phyloP scores from a whole-genome alignment of 2,329 filamentous ascomycete genomes.

The Alternaria sp. region DNA sequence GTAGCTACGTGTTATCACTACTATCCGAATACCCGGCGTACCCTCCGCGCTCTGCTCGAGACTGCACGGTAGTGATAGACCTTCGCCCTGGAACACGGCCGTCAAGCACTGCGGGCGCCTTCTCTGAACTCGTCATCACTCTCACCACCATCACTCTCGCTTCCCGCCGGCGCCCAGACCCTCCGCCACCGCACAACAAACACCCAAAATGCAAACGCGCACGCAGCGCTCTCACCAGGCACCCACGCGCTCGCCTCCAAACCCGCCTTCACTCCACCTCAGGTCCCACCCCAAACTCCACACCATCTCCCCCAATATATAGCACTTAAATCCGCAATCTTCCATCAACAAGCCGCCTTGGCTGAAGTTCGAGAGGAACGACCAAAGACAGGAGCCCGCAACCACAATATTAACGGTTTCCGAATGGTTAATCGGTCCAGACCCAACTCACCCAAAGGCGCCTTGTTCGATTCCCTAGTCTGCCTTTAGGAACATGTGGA shows the following conservation, averaged over 20 bases:
- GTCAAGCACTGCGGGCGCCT: not conserved
- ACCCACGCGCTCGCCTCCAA: not conserved
- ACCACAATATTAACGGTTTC: not conserved
- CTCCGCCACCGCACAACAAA: not conserved
- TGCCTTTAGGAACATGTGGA: not conserved
- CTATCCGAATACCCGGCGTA: not conserved
- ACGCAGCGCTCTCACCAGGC: not conserved
- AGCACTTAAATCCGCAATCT: not conserved
- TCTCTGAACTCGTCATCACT: not conserved
- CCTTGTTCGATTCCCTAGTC: not conserved
- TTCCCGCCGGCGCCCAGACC: not conserved
- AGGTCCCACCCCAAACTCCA: not conserved
- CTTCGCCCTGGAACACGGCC: not conserved
- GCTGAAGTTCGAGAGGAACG: slow-evolving; percentile 2
- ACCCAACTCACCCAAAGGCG: not conserved
- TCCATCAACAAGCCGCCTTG: not conserved
- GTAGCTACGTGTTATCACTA: not conserved
- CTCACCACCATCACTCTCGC: not conserved
- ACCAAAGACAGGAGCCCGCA: not conserved
- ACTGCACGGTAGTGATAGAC: not conserved
- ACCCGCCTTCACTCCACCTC: not conserved
- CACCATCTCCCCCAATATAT: not conserved
- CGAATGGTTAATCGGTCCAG: slow-evolving; percentile 1
- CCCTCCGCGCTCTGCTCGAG: not conserved
- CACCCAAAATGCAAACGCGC: not conserved